Evolutionary conservation across 179 eudicot species (phyloP), one percentile per base, ranked within the genome.

Genomic region (Carnegiea gigantea): DNA sequence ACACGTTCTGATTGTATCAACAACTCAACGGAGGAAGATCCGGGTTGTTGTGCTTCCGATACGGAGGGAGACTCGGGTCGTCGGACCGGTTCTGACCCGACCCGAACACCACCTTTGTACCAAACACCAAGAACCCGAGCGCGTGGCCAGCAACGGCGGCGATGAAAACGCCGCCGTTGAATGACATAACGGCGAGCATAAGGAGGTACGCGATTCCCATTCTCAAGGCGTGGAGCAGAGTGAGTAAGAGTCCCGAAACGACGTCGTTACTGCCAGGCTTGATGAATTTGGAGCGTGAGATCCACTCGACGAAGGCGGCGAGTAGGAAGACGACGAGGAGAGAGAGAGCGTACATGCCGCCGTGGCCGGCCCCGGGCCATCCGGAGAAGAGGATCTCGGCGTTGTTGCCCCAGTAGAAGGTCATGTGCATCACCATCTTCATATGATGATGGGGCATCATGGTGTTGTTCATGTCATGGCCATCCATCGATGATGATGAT

Each of bases 171-270:
- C 93, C 95, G 15, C 85, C 77, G 73, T 93, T 92, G 81, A 88
- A 94, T 2, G 95, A 91, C 95, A 93, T 93, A 53, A 92, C 89
- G 5, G 97, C 84, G 20, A 92, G 90, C 98, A 93, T 93, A 1
- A 90, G 90, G 81, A 92, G 57, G 79, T 93, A 91, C 2, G 89
- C 90, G 9, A 94, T 83, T 1, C 83, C 89, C 85, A 85, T 87
- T 0, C 92, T 85, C 7, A 90, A 15, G 0, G 86, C 85, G 71
- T 93, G 88, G 59, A 87, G 81, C 0, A 57, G 26, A 0, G 93
- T 82, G 21, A 78, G 79, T 5, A 82, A 9, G 40, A 88, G 0
- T 21, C 84, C 85, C 0, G 87, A 82, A 9, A 67, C 79, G 23
- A 85, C 46, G 14, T 75, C 89, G 72, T 76, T 79, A 1, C 62